Evolutionary conservation across 2,329 filamentous ascomycete species (phyloP), one percentile per base, ranked within the genome.

Genomic region (Talaromyces islandicus): DNA sequence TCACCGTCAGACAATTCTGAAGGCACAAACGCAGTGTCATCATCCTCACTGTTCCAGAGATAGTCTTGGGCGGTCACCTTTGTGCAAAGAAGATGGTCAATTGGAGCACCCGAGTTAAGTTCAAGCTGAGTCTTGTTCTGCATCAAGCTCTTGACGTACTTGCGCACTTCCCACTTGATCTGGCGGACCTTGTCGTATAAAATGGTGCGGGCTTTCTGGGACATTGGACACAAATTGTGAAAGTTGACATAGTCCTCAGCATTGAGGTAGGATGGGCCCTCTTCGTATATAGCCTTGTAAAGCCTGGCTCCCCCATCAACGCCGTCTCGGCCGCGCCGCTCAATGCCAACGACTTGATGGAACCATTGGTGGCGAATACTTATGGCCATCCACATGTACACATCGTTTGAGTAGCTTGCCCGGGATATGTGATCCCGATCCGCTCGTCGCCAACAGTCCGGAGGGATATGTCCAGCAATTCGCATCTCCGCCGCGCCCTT

Each of bases 381-480:
- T 7, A 82, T 69, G 4, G 75, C 76, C 69, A 82, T 79, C 81
- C 81, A 83, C 63, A 78, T 72, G 61, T 81, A 74, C 61, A 83
- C 78, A 61, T 83, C 78, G 60, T 74, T 77, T 21, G 72, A 69
- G 63, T 81, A 83, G 17, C 71, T 70, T 51, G 76, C 73, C 35
- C 79, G 77, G 56, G 71, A 69, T 43, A 72, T 71, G 21, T 69
- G 68, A 58, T 73, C 69, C 17, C 35, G 41, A 41, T 62, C 64
- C 5, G 66, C 71, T 24, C 67, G 41, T 62, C 71, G 57, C 62
- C 64, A 58, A 74, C 76, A 73, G 77, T 81, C 64, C 77, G 76
- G 32, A 7, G 71, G 71, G 50, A 69, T 66, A 63, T 71, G 63
- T 4, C 70, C 68, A 9, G 67, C 58, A 27, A 73, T 68, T 9